These are phyloP conservation scores for Geotrichum bryndzae DNA, from an alignment of 1,139 yeast genomes.

Conservation along the genomic window DNA sequence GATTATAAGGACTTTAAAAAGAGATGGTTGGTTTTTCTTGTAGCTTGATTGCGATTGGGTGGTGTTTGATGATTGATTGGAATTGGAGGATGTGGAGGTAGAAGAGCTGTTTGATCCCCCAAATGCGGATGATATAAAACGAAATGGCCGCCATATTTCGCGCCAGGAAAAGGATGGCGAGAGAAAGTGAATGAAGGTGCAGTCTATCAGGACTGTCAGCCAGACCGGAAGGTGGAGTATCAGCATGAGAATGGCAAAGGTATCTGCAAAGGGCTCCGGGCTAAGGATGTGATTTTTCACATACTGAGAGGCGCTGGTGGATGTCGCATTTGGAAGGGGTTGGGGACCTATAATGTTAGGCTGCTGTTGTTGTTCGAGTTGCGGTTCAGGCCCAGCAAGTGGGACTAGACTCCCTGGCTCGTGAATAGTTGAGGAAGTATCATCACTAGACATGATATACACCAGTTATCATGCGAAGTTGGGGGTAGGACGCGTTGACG, in stretches of 20 bases:
- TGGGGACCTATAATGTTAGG: not conserved
- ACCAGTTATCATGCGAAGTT: conserved; percentile 7
- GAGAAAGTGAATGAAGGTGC: conserved; percentile 26
- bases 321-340: not conserved
- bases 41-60: conserved; percentile 6
- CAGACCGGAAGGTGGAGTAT: conserved; percentile 30
- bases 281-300: conserved; percentile 21
- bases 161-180: conserved; percentile 17
- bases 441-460: conserved; percentile 8
- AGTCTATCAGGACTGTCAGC: conserved; percentile 28
- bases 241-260: conserved; percentile 31
- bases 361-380: not conserved
- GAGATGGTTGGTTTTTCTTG: conserved; percentile 7
- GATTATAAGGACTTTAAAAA: conserved; percentile 21
- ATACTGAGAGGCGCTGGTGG: not conserved
- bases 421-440: conserved; percentile 2
- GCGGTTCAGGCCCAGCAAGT: not conserved
- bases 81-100: conserved; percentile 1
- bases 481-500: not conserved
- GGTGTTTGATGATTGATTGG: not conserved
- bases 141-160: conserved; percentile 4
- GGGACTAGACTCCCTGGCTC: not conserved
- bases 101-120: not conserved
- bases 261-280: conserved; percentile 32
- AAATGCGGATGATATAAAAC: not conserved